These are phyloP conservation scores for Candida loeiensis DNA, from an alignment of 805 yeast genomes.

Conservation along the genomic window DNA sequence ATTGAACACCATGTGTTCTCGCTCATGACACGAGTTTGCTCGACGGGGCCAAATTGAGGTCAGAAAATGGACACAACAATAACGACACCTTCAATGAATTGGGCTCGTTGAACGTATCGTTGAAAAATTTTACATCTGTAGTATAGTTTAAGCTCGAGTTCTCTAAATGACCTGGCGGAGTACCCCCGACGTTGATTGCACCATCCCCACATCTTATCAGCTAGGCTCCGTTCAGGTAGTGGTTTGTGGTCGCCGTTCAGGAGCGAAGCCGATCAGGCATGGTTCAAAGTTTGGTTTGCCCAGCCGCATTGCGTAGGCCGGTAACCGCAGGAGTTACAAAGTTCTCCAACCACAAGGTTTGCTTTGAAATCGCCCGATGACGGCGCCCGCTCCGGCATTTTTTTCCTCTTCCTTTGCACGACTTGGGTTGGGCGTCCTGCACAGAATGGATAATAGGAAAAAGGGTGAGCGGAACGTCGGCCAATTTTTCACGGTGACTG, in stretches of 20 bases:
- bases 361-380: neutral
- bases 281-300: neutral
- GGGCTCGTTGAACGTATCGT: too few relatives aligned
- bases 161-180: neutral
- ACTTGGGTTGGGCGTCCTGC: neutral
- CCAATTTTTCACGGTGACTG: constrained; percentile 4
- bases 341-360: neutral
- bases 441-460: neutral
- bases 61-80: too few relatives aligned
- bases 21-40: too few relatives aligned
- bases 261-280: neutral
- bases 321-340: neutral
- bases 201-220: neutral
- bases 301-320: constrained; percentile 1
- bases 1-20: too few relatives aligned
- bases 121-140: too few relatives aligned
- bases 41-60: too few relatives aligned
- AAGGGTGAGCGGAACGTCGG: constrained; percentile 6
- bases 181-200: too few relatives aligned
- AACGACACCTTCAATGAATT: too few relatives aligned
- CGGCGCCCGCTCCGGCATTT: constrained; percentile 4
- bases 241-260: constrained; percentile 2
- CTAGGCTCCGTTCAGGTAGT: neutral
- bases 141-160: too few relatives aligned
- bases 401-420: neutral